These are phyloP conservation scores for Myxozyma neotropica DNA, from an alignment of 805 yeast species.

Conservation along the genomic window DNA sequence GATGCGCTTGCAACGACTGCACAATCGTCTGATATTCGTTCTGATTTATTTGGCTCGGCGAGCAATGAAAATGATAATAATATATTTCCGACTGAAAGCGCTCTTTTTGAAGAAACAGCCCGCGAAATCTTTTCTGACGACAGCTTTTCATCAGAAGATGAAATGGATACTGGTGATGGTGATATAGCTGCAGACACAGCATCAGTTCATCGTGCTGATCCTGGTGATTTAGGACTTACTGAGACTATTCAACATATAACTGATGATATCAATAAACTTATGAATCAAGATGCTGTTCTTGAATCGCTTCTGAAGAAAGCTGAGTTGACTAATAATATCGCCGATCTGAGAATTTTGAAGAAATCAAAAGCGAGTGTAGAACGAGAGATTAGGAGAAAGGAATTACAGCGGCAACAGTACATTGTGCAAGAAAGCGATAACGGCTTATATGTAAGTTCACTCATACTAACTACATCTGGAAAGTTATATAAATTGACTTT, in stretches of 20 bases:
- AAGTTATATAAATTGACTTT: too few relatives aligned
- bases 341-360: constrained; percentile 66
- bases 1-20: constrained; percentile 5
- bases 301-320: constrained; percentile 76
- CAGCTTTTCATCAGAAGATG: constrained; percentile 35
- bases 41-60: constrained; percentile 33
- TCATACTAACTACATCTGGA: not conserved
- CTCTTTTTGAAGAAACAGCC: constrained; percentile 34
- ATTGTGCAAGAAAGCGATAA: constrained; percentile 81
- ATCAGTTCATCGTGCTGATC: constrained; percentile 59
- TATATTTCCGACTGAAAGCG: constrained; percentile 29
- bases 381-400: constrained; percentile 73
- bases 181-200: constrained; percentile 37
- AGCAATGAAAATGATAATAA: constrained; percentile 15
- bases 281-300: constrained; percentile 64
- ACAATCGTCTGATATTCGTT: constrained; percentile 4
- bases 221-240: constrained; percentile 61
- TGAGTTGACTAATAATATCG: constrained; percentile 73
- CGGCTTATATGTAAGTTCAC: constrained; percentile 67
- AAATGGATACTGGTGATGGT: constrained; percentile 37
- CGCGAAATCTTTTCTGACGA: constrained; percentile 35
- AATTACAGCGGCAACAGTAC: constrained; percentile 75
- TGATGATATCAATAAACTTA: constrained; percentile 65
- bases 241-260: constrained; percentile 41
- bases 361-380: constrained; percentile 69